Evolutionary conservation across 2,329 filamentous ascomycete species (phyloP).

Genomic region (Paecilomyces variotii): DNA sequence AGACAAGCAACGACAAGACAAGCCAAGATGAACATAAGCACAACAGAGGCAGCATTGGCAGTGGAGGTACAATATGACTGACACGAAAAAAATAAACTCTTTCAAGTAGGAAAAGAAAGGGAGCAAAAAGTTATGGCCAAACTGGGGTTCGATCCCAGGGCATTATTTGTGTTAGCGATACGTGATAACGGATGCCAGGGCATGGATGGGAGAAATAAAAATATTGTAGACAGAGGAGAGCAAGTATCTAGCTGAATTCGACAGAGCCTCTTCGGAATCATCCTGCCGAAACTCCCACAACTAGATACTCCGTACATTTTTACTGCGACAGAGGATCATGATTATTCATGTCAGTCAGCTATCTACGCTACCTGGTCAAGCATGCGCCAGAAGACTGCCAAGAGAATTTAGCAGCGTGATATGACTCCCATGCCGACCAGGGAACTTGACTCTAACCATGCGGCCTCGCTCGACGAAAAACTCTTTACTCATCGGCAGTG

Average conservation of each 20-base stretch:
- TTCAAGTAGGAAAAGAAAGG: background rate
- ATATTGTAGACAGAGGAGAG: too few species aligned
- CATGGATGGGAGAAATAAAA: too few species aligned
- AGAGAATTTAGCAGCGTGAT: too few species aligned
- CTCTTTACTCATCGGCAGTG: background rate
- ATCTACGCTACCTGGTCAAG: background rate
- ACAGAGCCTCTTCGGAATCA: too few species aligned
- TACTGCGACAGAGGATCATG: too few species aligned
- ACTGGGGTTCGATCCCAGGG: slow-evolving; percentile 4
- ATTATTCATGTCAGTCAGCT: background rate
- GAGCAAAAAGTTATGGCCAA: background rate
- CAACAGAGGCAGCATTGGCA: background rate
- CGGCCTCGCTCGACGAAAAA: background rate
- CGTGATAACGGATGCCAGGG: slow-evolving; percentile 19
- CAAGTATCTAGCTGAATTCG: too few species aligned
- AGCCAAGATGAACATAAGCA: background rate
- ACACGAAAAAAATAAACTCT: background rate
- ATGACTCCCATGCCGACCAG: background rate
- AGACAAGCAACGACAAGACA: background rate
- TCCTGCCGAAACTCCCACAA: too few species aligned
- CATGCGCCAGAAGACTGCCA: too few species aligned
- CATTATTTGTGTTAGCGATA: slow-evolving; percentile 23
- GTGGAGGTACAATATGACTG: background rate
- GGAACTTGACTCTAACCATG: background rate
- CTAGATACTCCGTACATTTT: too few species aligned